Percentiles rank a stretch among this genome's conserved stretches.
These are phyloP conservation scores for Nitzschia inconspicua DNA, from an alignment of 108 stramenopile species.

Conservation along the genomic window DNA sequence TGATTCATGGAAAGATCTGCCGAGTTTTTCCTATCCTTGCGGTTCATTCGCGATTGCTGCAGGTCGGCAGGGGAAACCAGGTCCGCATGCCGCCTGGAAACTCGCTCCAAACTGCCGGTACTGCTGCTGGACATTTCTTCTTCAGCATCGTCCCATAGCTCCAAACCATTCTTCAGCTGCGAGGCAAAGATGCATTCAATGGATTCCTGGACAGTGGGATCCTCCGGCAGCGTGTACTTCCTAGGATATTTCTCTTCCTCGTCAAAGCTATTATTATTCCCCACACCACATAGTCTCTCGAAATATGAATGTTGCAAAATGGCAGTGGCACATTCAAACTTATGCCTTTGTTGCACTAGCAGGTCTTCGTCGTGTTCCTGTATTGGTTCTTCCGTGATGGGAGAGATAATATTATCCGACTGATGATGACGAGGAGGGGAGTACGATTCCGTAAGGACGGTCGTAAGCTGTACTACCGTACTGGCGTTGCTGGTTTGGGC, in stretches of 20 bases:
- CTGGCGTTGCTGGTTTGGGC: too few relatives aligned
- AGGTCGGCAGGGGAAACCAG: conserved; percentile 30
- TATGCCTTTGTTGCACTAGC: not conserved
- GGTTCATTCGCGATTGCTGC: conserved; percentile 28
- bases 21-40: conserved; percentile 6
- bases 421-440: too few relatives aligned
- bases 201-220: conserved; percentile 58
- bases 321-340: conserved; percentile 14
- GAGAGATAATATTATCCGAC: too few relatives aligned
- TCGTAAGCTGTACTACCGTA: too few relatives aligned
- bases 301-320: conserved; percentile 38
- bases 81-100: not conserved
- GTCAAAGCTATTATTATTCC: not conserved
- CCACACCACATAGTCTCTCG: conserved; percentile 19
- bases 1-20: conserved; percentile 1
- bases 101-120: not conserved
- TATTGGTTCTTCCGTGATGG: too few relatives aligned
- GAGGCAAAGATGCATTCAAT: conserved; percentile 63
- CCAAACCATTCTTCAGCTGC: conserved; percentile 36
- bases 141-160: conserved; percentile 24
- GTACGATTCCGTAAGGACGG: too few relatives aligned
- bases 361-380: too few relatives aligned
- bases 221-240: conserved; percentile 26
- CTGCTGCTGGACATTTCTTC: conserved; percentile 13
- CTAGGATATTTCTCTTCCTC: not conserved